phyloP scores from a whole-genome alignment of 345 rosid species.

The Salix viminalis region DNA sequence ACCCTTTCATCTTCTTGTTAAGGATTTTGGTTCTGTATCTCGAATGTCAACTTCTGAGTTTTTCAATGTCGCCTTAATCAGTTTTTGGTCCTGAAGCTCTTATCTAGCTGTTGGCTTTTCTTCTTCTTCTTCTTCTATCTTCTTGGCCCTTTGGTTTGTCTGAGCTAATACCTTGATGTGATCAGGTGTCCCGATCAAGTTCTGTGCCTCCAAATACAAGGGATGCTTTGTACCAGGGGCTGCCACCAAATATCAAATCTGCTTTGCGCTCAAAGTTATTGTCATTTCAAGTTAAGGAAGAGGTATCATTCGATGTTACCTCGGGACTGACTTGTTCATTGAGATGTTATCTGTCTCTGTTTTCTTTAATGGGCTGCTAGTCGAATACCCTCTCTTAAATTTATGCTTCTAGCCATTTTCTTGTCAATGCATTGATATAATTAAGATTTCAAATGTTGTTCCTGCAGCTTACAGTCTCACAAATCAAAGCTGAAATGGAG shows the following conservation, averaged over 20 bases:
- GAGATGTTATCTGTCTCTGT: background rate
- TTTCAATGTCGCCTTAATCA: background rate
- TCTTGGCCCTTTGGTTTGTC: background rate
- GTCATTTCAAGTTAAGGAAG: conserved; percentile 66
- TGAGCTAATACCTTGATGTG: conserved; percentile 13
- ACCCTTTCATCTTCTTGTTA: background rate
- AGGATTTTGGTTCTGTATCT: background rate
- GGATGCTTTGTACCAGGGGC: conserved; percentile 92
- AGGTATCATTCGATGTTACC: conserved; percentile 37
- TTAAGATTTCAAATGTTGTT: conserved; percentile 12
- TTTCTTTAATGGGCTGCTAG: background rate
- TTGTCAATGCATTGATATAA: background rate
- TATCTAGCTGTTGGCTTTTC: background rate
- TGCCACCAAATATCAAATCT: conserved; percentile 82
- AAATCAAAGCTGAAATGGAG: conserved; percentile 95
- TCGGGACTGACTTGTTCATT: background rate
- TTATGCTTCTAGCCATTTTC: background rate
- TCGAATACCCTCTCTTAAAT: background rate
- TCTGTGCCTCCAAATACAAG: conserved; percentile 88
- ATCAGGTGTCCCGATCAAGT: conserved; percentile 89
- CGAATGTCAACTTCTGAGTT: background rate
- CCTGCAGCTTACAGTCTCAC: conserved; percentile 65
- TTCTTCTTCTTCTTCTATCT: background rate
- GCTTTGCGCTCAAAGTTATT: conserved; percentile 71
- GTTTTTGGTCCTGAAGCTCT: background rate